These are phyloP conservation scores for Arachnomyces sp. DNA, from an alignment of 2,329 filamentous ascomycete genomes.

Conservation along the genomic window DNA sequence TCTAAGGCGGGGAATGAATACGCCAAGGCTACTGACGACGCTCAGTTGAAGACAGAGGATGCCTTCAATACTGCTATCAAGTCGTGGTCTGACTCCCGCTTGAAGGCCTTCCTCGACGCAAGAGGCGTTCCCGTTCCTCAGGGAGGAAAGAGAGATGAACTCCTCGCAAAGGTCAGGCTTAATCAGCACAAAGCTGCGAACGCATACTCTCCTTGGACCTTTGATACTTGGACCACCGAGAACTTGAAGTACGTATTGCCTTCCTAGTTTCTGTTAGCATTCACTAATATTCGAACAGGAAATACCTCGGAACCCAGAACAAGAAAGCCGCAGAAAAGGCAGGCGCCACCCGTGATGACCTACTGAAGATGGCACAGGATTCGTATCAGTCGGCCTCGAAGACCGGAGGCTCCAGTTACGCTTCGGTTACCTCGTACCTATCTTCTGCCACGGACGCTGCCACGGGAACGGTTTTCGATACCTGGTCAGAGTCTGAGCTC, in stretches of 20 bases:
- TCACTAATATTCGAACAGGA: constrained; percentile 42
- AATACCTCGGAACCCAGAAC: constrained; percentile 42
- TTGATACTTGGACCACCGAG: constrained; percentile 66
- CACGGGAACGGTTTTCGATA: constrained; percentile 60
- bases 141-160: constrained; percentile 60
- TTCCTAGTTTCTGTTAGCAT: constrained; percentile 39
- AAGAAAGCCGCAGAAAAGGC: constrained; percentile 53
- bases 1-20: constrained; percentile 68
- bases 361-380: constrained; percentile 50
- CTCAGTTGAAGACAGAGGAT: constrained; percentile 53
- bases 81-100: constrained; percentile 64
- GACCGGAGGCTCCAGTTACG: constrained; percentile 39
- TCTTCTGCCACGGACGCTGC: constrained; percentile 55
- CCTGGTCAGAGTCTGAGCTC: constrained; percentile 62
- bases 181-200: constrained; percentile 61
- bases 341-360: constrained; percentile 62
- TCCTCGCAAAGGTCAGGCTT: constrained; percentile 65
- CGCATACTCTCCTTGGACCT: constrained; percentile 66
- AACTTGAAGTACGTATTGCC: constrained; percentile 51
- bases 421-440: constrained; percentile 64
- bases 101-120: constrained; percentile 70
- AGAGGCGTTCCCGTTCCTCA: constrained; percentile 70
- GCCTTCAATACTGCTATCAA: constrained; percentile 56
- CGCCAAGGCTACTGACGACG: constrained; percentile 65
- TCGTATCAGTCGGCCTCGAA: constrained; percentile 41